Evolutionary conservation across 192 early-diverging fungal genomes (phyloP).

Genomic region (Coemansia biformis): DNA sequence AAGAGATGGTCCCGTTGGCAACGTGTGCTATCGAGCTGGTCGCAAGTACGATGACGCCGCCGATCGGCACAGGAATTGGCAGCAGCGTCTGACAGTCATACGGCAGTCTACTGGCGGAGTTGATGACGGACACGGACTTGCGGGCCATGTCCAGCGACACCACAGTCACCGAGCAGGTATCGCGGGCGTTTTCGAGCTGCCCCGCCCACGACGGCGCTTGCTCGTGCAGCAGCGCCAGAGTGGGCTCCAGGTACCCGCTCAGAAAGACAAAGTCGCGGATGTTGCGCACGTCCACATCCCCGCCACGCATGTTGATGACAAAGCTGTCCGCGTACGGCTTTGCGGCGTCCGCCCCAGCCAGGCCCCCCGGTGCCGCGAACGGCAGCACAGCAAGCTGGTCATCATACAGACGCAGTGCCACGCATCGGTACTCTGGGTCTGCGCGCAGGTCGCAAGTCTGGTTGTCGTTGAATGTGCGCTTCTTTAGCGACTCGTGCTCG

Average conservation of each 20-base stretch:
- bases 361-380: slow-evolving; percentile 65
- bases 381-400: slow-evolving; percentile 88
- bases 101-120: slow-evolving; percentile 68
- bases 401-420: slow-evolving; percentile 79
- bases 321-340: slow-evolving; percentile 67
- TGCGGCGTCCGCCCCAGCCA: neutral
- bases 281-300: slow-evolving; percentile 61
- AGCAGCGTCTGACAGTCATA: slow-evolving; percentile 71
- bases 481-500: slow-evolving; percentile 85
- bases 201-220: slow-evolving; percentile 83
- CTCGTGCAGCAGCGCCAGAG: slow-evolving; percentile 89
- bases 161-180: slow-evolving; percentile 70
- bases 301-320: slow-evolving; percentile 60
- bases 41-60: slow-evolving; percentile 76
- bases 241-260: slow-evolving; percentile 87
- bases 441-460: slow-evolving; percentile 50
- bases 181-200: slow-evolving; percentile 51
- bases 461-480: slow-evolving; percentile 49
- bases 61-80: slow-evolving; percentile 75
- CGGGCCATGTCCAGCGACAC: slow-evolving; percentile 80
- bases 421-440: slow-evolving; percentile 87
- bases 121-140: slow-evolving; percentile 76
- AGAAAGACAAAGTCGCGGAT: slow-evolving; percentile 90
- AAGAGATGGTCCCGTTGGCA: slow-evolving; percentile 64
- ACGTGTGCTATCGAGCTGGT: slow-evolving; percentile 81